Evolutionary conservation across 352 stramenopile species (phyloP).

Genomic region (Pythium dissotocum): DNA sequence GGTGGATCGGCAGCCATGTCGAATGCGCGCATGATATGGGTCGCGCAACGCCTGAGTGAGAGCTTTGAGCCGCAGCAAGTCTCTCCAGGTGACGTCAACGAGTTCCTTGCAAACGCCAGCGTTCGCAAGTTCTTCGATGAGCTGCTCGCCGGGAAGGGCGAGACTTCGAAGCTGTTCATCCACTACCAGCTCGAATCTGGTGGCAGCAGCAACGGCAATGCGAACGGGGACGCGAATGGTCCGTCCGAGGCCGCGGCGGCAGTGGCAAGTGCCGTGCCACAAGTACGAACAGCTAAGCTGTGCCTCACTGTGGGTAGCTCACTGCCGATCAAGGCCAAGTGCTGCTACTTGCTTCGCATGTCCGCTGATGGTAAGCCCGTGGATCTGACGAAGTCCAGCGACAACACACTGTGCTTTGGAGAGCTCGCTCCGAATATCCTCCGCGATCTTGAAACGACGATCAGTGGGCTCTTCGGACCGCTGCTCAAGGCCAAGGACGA

Average conservation of each 20-base stretch:
- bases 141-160: slow-evolving; percentile 59
- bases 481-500: slow-evolving; percentile 93
- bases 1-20: slow-evolving; percentile 39
- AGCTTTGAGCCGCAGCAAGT: slow-evolving; percentile 71
- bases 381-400: slow-evolving; percentile 70
- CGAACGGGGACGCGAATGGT: slow-evolving; percentile 12
- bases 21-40: slow-evolving; percentile 83
- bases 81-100: slow-evolving; percentile 47
- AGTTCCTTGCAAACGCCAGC: slow-evolving; percentile 54
- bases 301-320: slow-evolving; percentile 69
- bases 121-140: slow-evolving; percentile 81
- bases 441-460: slow-evolving; percentile 75
- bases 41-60: slow-evolving; percentile 72
- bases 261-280: slow-evolving; percentile 25
- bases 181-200: slow-evolving; percentile 50
- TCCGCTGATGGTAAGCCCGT: slow-evolving; percentile 72
- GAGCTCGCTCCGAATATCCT: slow-evolving; percentile 85
- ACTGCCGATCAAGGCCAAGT: slow-evolving; percentile 74
- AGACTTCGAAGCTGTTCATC: slow-evolving; percentile 76
- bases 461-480: slow-evolving; percentile 88
- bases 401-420: slow-evolving; percentile 83
- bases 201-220: slow-evolving; percentile 3
- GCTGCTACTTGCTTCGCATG: slow-evolving; percentile 82
- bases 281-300: slow-evolving; percentile 47
- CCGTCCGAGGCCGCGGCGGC: slow-evolving; percentile 5